Evolutionary conservation across 176 grass and related monocot genomes (phyloP), one percentile per base, ranked within the genome.

Genomic region (Zizania latifolia): DNA sequence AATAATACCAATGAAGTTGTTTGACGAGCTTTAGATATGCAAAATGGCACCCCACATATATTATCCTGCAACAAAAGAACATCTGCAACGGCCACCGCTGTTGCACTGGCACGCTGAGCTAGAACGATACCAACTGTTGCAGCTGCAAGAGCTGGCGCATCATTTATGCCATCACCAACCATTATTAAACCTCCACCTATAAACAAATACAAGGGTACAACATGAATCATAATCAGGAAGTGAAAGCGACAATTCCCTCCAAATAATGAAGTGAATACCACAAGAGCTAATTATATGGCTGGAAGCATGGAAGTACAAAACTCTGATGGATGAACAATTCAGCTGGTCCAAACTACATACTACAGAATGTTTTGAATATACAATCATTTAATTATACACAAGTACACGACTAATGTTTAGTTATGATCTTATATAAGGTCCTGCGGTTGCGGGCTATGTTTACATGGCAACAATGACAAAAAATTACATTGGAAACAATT

Each of bases 81-180:
- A 89, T 98, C 94, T 19, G 94, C 94, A 39, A 98, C 94, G 17
- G 88, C 90, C 72, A 91, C 85, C 71, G 94, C 94, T 64, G 94
- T 98, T 51, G 83, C 94, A 85, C 94, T 98, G 31, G 94, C 94
- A 22, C 94, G 83, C 64, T 89, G 94, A 19, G 94, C 94, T 67
- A 98, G 82, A 78, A 98, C 94, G 6, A 98, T 91, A 82, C 94
- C 94, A 0, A 93, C 91, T 39, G 94, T 98, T 78, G 94, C 83
- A 78, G 94, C 94, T 37, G 94, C 94, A 50, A 98, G 91, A 50
- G 91, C 94, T 71, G 94, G 94, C 8, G 94, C 94, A 78, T 98
- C 94, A 83, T 98, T 98, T 82, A 98, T 98, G 70, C 94, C 94
- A 85, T 98, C 94, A 65, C 94, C 94, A 6, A 98, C 94, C 94